Base-by-base conservation (phyloP, 192 early-diverging fungal genomes). In the Kickxella alabastrina region DNA sequence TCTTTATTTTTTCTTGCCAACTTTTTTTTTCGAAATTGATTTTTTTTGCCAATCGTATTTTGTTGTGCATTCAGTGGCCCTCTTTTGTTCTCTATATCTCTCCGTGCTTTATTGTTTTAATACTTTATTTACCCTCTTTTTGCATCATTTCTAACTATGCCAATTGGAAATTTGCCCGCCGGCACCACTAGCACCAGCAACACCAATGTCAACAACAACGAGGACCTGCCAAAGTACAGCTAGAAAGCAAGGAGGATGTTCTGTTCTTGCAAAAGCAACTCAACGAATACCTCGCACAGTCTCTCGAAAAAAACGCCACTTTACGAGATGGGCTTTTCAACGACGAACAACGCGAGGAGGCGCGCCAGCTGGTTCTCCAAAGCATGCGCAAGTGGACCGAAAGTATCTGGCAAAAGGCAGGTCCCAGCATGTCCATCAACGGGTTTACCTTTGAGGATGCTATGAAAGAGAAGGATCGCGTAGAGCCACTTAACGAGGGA, bases 181-280 rank as follows among this genome's bases (percentile, higher is more conserved):
- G 10, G 27, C 13, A 17, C 31, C 41, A 31, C 44, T 6, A 17
- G 3, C 14, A 31, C 39, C 18, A 40, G 31, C 6, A 32, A 32
- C 31, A 43, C 15, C 22, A 59, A 15, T 13, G 41, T 40, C 24
- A 39, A 18, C 52, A 49, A 39, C 35, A 47, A 22, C 31, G 57
- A 75, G 21, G 63, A 68, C 23, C 72, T n/a, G n/a, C 72, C 23
- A 75, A 75, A 51, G 65, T 75, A 27, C 72, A 75, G 52, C 59
- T 75, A 18, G 72, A 75, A 29, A 75, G 65, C 65, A 59, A 57
- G 14, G 72, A 75, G 32, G 72, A 75, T 48, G 72, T 68, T 29
- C 25, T 48, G 25, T 75, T 60, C 24, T 61, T 75, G 23, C 59
- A 75, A 36, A 37, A 26, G 19, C 65, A 75, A 47, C 52, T 75